Conservation (phyloP, 495 filamentous ascomycete genomes). For the Hypoxylon cercidicola region DNA sequence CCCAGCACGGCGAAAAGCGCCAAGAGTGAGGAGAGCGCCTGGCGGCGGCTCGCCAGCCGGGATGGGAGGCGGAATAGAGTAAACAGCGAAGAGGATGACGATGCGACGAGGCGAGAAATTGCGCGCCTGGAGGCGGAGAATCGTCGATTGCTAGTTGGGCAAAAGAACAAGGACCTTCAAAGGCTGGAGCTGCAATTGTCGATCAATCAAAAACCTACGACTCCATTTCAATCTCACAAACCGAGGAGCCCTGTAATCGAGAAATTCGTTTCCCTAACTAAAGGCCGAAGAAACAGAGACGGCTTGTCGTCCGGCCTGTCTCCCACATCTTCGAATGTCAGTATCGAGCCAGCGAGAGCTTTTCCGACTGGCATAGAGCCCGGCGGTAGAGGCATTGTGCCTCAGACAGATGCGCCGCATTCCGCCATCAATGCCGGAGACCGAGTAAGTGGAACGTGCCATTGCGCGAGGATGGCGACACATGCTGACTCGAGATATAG, state of each 20-base stretch:
- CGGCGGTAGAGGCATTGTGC: conserved; percentile 58
- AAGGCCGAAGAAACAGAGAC: conserved; percentile 45
- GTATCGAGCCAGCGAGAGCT: conserved; percentile 35
- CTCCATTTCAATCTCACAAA: conserved; percentile 34
- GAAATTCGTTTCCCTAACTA: conserved; percentile 52
- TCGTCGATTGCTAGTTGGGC: conserved; percentile 56
- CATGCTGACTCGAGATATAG: conserved; percentile 42
- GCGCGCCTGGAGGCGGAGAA: conserved; percentile 53
- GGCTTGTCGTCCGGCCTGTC: conserved; percentile 43
- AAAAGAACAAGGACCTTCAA: conserved; percentile 56
- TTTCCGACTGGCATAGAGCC: conserved; percentile 44
- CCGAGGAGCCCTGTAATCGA: conserved; percentile 51
- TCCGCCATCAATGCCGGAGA: conserved; percentile 87
- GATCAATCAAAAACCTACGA: conserved; percentile 31
- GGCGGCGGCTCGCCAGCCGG: conserved; percentile 34
- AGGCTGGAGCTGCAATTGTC: conserved; percentile 56
- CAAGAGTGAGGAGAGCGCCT: conserved; percentile 36
- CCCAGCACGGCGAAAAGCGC: conserved; percentile 38
- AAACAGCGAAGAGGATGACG: conserved; percentile 32
- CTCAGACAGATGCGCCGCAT: conserved; percentile 79
- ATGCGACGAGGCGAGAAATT: conserved; percentile 29
- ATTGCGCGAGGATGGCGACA: conserved; percentile 10
- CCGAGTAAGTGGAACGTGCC: conserved; percentile 60
- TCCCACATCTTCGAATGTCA: conserved; percentile 38
- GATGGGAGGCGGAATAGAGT: conserved; percentile 36